Base-by-base conservation (phyloP, 768 basidiomycete genomes). In the Tephrocybe sp. region DNA sequence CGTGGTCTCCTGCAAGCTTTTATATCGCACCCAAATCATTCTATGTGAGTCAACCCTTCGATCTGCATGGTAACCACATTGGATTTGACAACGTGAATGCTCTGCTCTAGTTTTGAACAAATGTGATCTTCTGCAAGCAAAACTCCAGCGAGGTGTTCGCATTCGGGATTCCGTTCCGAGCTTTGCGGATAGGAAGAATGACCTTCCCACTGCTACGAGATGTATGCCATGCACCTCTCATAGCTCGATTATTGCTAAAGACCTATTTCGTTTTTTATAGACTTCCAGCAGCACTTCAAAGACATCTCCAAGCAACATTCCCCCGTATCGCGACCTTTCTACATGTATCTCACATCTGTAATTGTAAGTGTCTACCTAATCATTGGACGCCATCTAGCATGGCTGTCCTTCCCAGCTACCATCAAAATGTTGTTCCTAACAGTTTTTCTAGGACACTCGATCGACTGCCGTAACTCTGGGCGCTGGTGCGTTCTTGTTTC, bases 261-360 rank as follows among this genome's bases (percentile, higher is more conserved):
- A 22, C 42, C 57, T 46, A 53, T 32, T 45, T 36, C 26, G 17
- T 45, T 43, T 33, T 19, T 20, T 43, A 9, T 41, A 91, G 89
- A 90, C 65, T 89, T 92, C 67, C 83, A 85, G 57, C 80, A 84
- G 51, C 87, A 89, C 61, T 90, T 92, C 67, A 87, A 80, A 61
- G 88, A 90, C 47, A 85, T 89, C 33, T 75, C 77, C 40, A 81
- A 77, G 55, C 72, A 75, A 39, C 68, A 76, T 55, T 88, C 88
- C 1, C 84, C 85, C 11, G 72, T 78, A 20, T 76, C 79, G 36
- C 78, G 89, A 4, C 77, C 81, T 0, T 88, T 88, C 65, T 85
- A 82, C 57, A 75, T 84, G 46, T 84, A 89, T 71, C 73, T 86
- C 34, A 91, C 89, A 32, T 86, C 87, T 44, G 86, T 89, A 44